Evolutionary conservation across 2,329 filamentous ascomycete genomes (phyloP).

Genomic region (Penicillium janthinellum): DNA sequence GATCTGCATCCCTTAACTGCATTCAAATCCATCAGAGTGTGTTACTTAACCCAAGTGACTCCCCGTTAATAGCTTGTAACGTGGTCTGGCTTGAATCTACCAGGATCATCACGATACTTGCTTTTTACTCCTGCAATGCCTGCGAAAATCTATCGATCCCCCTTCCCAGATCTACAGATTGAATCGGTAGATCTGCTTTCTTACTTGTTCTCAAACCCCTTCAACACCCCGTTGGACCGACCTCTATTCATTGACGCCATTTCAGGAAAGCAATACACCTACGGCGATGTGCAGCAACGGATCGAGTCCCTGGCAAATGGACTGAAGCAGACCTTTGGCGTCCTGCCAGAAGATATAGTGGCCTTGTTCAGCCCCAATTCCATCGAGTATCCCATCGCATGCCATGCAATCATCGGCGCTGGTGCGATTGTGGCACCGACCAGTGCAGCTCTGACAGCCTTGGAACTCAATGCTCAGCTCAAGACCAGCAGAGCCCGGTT

Average conservation of each 20-base stretch:
- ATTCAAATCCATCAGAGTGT: not conserved
- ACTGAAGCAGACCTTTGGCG: constrained; percentile 18
- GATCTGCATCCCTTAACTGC: not conserved
- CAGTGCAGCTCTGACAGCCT: constrained; percentile 20
- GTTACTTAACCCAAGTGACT: not conserved
- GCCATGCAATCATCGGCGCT: constrained; percentile 20
- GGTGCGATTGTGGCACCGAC: constrained; percentile 18
- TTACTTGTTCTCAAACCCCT: constrained; percentile 25
- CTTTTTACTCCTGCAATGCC: constrained; percentile 12
- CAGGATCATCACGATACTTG: not conserved
- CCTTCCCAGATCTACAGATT: constrained; percentile 20
- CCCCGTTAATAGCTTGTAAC: not conserved
- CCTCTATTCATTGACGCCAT: constrained; percentile 19
- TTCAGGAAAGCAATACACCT: constrained; percentile 21
- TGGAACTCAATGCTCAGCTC: constrained; percentile 25
- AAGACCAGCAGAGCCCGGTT: constrained; percentile 24
- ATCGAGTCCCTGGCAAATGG: constrained; percentile 20
- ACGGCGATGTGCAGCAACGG: constrained; percentile 19
- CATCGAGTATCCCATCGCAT: constrained; percentile 23
- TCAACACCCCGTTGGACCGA: constrained; percentile 16
- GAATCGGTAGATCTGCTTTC: constrained; percentile 22
- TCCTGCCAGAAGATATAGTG: constrained; percentile 19
- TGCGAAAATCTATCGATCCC: constrained; percentile 18
- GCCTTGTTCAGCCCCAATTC: constrained; percentile 25
- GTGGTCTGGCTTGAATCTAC: not conserved